Base-by-base conservation (phyloP, 768 basidiomycete species). In the Baorangia bicolor region DNA sequence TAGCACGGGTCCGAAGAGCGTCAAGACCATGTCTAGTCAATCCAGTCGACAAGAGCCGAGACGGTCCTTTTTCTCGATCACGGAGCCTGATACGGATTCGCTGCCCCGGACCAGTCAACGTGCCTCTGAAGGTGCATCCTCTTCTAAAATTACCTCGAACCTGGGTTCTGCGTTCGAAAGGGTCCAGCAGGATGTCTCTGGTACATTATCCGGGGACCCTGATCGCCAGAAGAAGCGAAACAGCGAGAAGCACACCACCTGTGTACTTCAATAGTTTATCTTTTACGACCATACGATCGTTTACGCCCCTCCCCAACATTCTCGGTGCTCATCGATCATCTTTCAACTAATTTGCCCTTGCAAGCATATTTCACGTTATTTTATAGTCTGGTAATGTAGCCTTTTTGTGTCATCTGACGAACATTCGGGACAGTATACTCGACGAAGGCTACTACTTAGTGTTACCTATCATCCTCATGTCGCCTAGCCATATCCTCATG, bases 1-100 rank as follows among this genome's bases (percentile, higher is more conserved):
- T 56, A 81, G 81, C 64, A 85, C 85, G 2, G 72, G 75, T 5
- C 75, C 78, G 9, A 82, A 82, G 48, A 89, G 88, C 61, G 57
- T 86, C 63, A 77, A 81, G 38, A 86, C 82, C 12, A 77, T 79
- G 14, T 78, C 77, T 53, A 81, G 77, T 49, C 61, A 75, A 18
- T 74, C 76, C 2, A 77, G 77, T 53, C 69, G 73, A 51, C 67
- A 64, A 49, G 82, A 69, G 37, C 60, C 69, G 18, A 70, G 68
- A 34, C 74, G 65, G 43, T 77, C 75, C 7, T 62, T 73, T 51
- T 67, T 74, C 48, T 67, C 73, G 25, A 61, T 64, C n/a, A 58
- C 53, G 20, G 72, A 74, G 37, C 65, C 69, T 9, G 70, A 73
- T 33, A 18, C 58, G 9, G 68, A 64, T 39, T 45, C 51, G 56